Conservation (phyloP, 371 early-diverging fungal species). For the Syncephalastrum sp. region DNA sequence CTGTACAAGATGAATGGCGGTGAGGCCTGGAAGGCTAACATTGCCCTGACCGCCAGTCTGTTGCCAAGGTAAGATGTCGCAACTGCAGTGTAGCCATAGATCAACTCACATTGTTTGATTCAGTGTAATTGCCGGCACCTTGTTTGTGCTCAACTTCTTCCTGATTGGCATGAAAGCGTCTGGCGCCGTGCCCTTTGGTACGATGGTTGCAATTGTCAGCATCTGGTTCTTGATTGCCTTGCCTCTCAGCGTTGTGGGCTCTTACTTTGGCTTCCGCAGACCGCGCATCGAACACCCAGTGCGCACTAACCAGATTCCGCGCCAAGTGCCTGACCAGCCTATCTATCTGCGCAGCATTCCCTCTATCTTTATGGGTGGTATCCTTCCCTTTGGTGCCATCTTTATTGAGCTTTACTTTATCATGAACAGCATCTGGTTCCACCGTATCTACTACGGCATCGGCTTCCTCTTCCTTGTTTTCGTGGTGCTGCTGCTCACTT, state of each 20-base stretch:
- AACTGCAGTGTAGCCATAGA: slow-evolving; percentile 3
- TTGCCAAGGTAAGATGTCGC: slow-evolving; percentile 71
- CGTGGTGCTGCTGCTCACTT: slow-evolving; percentile 78
- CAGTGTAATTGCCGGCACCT: slow-evolving; percentile 63
- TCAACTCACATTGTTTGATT: slow-evolving; percentile 7
- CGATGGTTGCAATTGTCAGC: slow-evolving; percentile 80
- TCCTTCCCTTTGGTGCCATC: slow-evolving; percentile 88
- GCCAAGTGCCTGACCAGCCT: slow-evolving; percentile 86
- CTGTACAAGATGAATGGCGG: slow-evolving; percentile 95
- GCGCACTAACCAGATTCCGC: slow-evolving; percentile 89
- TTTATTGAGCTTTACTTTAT: slow-evolving; percentile 90
- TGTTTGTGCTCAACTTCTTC: slow-evolving; percentile 88
- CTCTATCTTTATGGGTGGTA: slow-evolving; percentile 81
- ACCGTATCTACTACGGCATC: slow-evolving; percentile 89
- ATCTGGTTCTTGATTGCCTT: slow-evolving; percentile 89
- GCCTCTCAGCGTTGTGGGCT: slow-evolving; percentile 88
- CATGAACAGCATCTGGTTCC: slow-evolving; percentile 91
- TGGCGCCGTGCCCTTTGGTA: slow-evolving; percentile 91
- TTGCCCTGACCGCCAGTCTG: slow-evolving; percentile 79
- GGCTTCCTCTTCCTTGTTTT: slow-evolving; percentile 84
- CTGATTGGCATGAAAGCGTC: slow-evolving; percentile 85
- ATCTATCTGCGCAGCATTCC: slow-evolving; percentile 70
- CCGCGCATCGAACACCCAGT: slow-evolving; percentile 85
- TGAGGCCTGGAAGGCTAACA: slow-evolving; percentile 81
- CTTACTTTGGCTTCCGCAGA: slow-evolving; percentile 90